These are phyloP conservation scores for Ceratocystis alfenasii DNA, from an alignment of 2,329 filamentous ascomycete genomes.

Conservation along the genomic window DNA sequence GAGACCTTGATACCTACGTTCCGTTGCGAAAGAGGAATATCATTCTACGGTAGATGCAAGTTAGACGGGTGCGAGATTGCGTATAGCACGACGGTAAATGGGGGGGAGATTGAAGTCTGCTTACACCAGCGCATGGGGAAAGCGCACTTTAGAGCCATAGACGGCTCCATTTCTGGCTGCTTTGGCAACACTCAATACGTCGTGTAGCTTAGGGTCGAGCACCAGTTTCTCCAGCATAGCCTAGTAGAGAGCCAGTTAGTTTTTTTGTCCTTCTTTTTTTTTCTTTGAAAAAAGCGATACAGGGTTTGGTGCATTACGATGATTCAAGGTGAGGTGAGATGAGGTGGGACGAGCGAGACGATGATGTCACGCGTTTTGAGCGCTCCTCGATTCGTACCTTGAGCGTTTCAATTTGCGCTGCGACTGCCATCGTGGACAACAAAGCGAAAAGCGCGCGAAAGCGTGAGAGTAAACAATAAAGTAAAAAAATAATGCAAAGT, in stretches of 20 bases:
- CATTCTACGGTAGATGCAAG: slow-evolving; percentile 48
- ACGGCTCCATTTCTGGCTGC: slow-evolving; percentile 91
- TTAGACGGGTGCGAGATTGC: background rate
- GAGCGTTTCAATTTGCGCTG: slow-evolving; percentile 16
- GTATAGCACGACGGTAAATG: background rate
- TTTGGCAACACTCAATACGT: slow-evolving; percentile 76
- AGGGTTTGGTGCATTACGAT: background rate
- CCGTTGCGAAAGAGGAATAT: slow-evolving; percentile 91
- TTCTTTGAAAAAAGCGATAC: background rate
- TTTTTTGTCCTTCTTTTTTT: no score
- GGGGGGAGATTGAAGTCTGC: slow-evolving; percentile 31
- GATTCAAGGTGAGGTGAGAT: background rate
- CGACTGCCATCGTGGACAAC: slow-evolving; percentile 10
- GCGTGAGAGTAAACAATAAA: background rate
- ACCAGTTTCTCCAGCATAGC: slow-evolving; percentile 61
- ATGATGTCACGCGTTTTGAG: slow-evolving; percentile 12
- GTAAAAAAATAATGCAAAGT: background rate
- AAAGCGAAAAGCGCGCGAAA: background rate
- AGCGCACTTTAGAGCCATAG: slow-evolving; percentile 94
- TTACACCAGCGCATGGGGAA: slow-evolving; percentile 86
- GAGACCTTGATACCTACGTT: slow-evolving; percentile 44
- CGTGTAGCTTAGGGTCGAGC: slow-evolving; percentile 74
- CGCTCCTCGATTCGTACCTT: slow-evolving; percentile 12
- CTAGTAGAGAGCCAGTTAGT: slow-evolving; percentile 33
- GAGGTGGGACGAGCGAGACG: background rate